A percentile compares a stretch with the other conserved stretches of the same genome.
phyloP scores from a whole-genome alignment of 2,329 filamentous ascomycete species.

The Emergomyces africanus region DNA sequence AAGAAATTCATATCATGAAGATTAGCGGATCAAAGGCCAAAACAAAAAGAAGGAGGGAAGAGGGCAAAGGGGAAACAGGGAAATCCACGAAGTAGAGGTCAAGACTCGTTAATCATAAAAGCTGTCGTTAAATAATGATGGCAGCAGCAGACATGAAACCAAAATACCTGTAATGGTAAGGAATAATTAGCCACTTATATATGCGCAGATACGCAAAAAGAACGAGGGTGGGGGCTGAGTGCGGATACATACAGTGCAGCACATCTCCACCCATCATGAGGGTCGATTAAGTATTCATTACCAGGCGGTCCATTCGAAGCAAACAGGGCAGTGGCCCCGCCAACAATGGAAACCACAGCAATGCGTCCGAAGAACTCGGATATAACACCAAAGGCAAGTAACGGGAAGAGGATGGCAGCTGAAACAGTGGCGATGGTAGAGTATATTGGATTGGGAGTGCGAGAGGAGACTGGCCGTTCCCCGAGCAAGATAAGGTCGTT shows the following conservation, averaged over 20 bases:
- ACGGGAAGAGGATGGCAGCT: conserved; percentile 42
- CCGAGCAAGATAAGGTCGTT: conserved; percentile 31
- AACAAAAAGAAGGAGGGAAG: background rate
- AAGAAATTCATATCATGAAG: background rate
- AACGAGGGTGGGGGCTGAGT: too few species aligned
- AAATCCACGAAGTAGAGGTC: background rate
- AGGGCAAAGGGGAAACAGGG: background rate
- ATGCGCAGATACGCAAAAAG: background rate
- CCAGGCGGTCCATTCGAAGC: conserved; percentile 25
- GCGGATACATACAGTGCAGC: conserved; percentile 24
- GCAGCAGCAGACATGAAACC: conserved; percentile 28
- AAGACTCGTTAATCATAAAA: conserved; percentile 1
- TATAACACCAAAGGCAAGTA: conserved; percentile 47
- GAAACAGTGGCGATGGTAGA: conserved; percentile 36
- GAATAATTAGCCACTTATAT: background rate
- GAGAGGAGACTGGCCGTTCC: conserved; percentile 9
- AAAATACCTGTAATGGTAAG: conserved; percentile 21
- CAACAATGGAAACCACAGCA: conserved; percentile 43
- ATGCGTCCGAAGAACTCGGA: conserved; percentile 45
- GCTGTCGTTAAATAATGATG: conserved; percentile 24
- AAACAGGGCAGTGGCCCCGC: conserved; percentile 32
- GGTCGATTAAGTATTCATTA: conserved; percentile 23
- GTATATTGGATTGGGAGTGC: conserved; percentile 17
- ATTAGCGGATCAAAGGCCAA: background rate
- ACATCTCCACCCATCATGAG: conserved; percentile 28